Evolutionary conservation across 2,329 filamentous ascomycete genomes (phyloP), one percentile per base, ranked within the genome.

Genomic region (Scedosporium aurantiacum): DNA sequence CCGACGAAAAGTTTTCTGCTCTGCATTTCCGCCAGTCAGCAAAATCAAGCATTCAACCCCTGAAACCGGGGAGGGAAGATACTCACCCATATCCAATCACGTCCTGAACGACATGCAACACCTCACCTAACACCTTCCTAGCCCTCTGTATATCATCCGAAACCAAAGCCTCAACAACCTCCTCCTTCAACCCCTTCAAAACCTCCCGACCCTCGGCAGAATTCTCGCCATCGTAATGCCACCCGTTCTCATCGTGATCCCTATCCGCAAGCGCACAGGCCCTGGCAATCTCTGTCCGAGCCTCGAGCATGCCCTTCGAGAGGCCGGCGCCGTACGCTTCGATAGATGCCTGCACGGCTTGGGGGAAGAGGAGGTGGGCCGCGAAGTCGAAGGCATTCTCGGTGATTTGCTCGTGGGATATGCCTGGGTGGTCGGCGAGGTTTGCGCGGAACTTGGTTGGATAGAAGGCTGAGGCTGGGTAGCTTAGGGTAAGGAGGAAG

Each of bases 381-480:
- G 61, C 55, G 14, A 52, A 18, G 5, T 57, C 47, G 40, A 65
- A 61, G 37, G 60, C 61, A 7, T 58, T 57, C 23, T 65, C 61
- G 12, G 65, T 66, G 6, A 66, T 61, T 12, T 62, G 54, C 57
- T 64, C 63, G 52, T 66, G 65, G 5, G 63, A 65, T 12, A 57
- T 60, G 4, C 65, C 64, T 1, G 64, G 63, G 40, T 57, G 61
- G 27, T 43, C 59, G 40, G 60, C 43, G 7, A 65, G 62, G 32
- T 62, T 60, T 52, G 63, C 58, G 55, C 63, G 63, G 54, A 63
- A 64, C 28, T 60, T 63, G 37, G 63, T 65, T 0, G 64, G 64
- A 41, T 62, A 64, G 59, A 65, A 65, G 54, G 63, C 63, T 3
- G 40, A 28, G 16, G 23, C 37, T n/a, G 57, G 40, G 60, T 40